Base-by-base conservation (phyloP, 2,329 filamentous ascomycete species). In the Fusarium sp. region DNA sequence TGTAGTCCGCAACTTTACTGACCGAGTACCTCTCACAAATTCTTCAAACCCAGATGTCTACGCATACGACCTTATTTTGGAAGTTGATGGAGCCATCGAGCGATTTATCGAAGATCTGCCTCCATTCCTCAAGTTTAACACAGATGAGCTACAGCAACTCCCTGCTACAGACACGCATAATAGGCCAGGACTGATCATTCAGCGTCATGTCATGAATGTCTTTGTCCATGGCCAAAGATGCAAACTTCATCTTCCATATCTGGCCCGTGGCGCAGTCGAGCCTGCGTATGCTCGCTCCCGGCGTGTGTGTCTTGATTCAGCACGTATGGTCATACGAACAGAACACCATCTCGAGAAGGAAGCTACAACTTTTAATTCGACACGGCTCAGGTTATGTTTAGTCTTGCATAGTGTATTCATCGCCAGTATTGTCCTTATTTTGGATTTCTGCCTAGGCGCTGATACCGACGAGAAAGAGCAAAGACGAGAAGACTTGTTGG, bases 231-330 rank as follows among this genome's bases (percentile, higher is more conserved):
- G 80, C 2, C 79, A 82, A 44, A 73, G 79, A 15, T 82, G 80
- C 65, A 82, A 80, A 59, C 67, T 82, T 15, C 81, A 82, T 56
- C 75, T 82, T 13, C 81, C 81, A 10, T 82, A 78, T 57, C 65
- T 82, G 13, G 79, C 80, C 6, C 78, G 80, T 31, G 80, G 81
- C 8, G 77, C 79, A 10, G 74, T 81, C 2, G 80, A 82, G 36
- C 77, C 80, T 41, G 61, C 69, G 7, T 82, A 79, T 60, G 74
- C 80, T 16, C 79, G 77, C 56, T 82, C 81, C 12, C 75, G 78
- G 15, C 70, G 75, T 11, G 77, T 77, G 20, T 82, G 80, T 63
- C 75, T 82, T 33, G 72, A 77, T 44, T 77, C 79, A 20, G 81
- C 81, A 14, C 74, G 77, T 35, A 71, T 73, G 50, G 79, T 82